Evolutionary conservation across 306 rosid species (phyloP).

Genomic region (Pyrus bretschneideri): DNA sequence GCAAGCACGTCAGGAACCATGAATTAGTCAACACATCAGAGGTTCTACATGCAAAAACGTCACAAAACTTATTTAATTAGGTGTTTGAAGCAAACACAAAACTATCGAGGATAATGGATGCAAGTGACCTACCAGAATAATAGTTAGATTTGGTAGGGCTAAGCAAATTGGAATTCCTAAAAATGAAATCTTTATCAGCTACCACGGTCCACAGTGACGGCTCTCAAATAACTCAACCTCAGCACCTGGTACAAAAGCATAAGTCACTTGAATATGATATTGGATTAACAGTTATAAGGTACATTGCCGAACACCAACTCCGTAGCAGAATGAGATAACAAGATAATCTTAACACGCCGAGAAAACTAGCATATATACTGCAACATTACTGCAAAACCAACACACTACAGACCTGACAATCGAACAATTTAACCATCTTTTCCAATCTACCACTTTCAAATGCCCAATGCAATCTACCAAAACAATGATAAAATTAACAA

Average conservation of each 20-base stretch:
- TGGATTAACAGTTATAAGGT: conserved; percentile 5
- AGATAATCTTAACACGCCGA: background rate
- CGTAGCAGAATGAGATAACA: background rate
- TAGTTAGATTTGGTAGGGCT: background rate
- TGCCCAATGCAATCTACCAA: conserved; percentile 21
- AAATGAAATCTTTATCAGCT: background rate
- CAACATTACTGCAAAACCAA: conserved; percentile 1
- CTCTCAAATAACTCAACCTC: background rate
- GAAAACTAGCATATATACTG: conserved; percentile 1
- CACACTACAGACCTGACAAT: conserved; percentile 5
- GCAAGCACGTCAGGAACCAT: conserved; percentile 18
- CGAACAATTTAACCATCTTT: conserved; percentile 18
- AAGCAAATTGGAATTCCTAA: background rate
- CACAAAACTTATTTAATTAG: conserved; percentile 3
- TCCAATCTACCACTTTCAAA: conserved; percentile 14
- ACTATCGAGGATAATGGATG: background rate
- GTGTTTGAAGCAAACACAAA: background rate
- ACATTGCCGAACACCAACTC: conserved; percentile 14
- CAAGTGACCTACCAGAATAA: background rate
- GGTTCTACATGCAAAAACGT: conserved; percentile 8
- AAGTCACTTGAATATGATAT: conserved; percentile 11
- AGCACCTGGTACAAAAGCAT: background rate
- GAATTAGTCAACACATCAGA: conserved; percentile 13
- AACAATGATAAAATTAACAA: conserved; percentile 18
- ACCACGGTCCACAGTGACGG: background rate